Percentiles rank a stretch among this genome's conserved stretches.
Conservation (phyloP, 257 asterid genomes). For the Leonotis leonurus region DNA sequence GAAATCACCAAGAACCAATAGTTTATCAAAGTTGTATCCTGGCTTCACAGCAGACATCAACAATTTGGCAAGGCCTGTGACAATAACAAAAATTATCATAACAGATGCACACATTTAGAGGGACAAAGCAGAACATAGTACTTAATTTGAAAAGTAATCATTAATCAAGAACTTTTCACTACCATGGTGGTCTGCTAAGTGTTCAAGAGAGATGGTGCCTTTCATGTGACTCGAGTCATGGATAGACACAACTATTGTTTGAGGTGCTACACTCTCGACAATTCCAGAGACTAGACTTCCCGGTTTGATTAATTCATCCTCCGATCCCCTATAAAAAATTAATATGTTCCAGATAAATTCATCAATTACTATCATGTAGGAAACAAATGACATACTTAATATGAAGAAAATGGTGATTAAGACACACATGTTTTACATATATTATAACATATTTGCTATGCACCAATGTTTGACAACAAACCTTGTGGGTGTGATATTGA, state of each 20-base stretch:
- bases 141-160: not conserved
- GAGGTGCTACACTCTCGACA: conserved; percentile 60
- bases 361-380: not conserved
- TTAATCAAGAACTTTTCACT: not conserved
- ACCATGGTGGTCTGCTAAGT: conserved; percentile 91
- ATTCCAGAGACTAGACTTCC: conserved; percentile 85
- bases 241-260: conserved; percentile 46
- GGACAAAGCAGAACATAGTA: not conserved
- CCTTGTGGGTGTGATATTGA: conserved; percentile 67
- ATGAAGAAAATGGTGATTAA: not conserved
- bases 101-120: no score
- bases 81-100: conserved; percentile 23
- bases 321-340: conserved; percentile 36
- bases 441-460: not conserved
- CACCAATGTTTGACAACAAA: conserved; percentile 20
- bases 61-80: conserved; percentile 61
- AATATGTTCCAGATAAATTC: not conserved
- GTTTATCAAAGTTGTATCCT: conserved; percentile 73
- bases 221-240: conserved; percentile 44
- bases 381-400: not conserved
- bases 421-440: not conserved
- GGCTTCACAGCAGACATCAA: conserved; percentile 66
- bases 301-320: conserved; percentile 43
- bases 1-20: conserved; percentile 81
- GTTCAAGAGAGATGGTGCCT: conserved; percentile 76